Evolutionary conservation across 768 basidiomycete species (phyloP), one percentile per base, ranked within the genome.

Genomic region (Rhizopogon roseolus): DNA sequence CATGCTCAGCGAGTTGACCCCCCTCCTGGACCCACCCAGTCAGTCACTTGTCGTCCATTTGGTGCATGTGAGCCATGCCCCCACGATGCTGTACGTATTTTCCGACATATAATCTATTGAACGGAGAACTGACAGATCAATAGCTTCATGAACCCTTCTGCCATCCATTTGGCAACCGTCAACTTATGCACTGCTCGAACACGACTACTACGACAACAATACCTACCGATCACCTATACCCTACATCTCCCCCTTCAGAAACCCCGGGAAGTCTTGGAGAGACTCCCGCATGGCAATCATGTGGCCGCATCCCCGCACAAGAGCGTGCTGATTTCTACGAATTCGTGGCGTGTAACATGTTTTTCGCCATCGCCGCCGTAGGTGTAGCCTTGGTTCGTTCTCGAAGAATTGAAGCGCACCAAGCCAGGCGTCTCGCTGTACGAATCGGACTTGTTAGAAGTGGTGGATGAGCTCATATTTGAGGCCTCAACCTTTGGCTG

Each of bases 81-180:
- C 22, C 66, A 74, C 8, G 81, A 82, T 54, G 72, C 78, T 16
- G 86, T 88, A 61, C 50, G 81, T 13, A 36, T 74, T n/a, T 50
- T 39, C 50, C 53, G 43, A 44, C 27, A 38, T 37, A 57, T 32
- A 16, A 27, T 53, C 39, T 25, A 45, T 50, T 42, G 27, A 50
- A 14, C 27, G 46, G 29, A 57, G 46, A 42, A 28, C 52, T 58
- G 50, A 57, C 38, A 17, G 32, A 54, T 29, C n/a, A 52, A 36
- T 58, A 95, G 93, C 74, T 90, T 34, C 74, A 85, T 62, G 83
- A 94, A 73, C 93, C 94, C 2, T 96, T 89, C 69, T 98, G 94
- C 71, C 85, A 90, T 64, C 94, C 95, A n/a, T 96, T 93, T 65
- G 95, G 95, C 49, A 95, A 95, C 70, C 84, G 95, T 22, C 84